Percentiles rank a stretch among this genome's conserved stretches.
phyloP scores from a whole-genome alignment of 441 rosid species.

The Biscutella laevigata region DNA sequence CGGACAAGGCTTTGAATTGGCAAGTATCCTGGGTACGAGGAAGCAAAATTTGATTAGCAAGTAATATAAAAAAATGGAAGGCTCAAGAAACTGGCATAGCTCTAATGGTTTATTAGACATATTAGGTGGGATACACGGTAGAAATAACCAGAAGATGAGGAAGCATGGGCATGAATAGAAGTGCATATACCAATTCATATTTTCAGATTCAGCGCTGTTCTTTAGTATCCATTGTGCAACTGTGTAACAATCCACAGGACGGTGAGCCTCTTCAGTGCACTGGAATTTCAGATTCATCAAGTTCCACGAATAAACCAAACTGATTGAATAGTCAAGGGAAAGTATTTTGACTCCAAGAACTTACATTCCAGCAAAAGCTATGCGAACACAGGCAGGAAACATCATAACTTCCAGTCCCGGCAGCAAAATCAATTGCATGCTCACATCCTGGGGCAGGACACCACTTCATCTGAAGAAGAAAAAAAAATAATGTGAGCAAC shows the following conservation, averaged over 20 bases:
- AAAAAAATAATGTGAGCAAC: background rate
- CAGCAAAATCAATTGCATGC: constrained; percentile 37
- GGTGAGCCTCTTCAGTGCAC: constrained; percentile 67
- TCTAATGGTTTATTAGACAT: background rate
- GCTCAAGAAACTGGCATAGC: constrained; percentile 1
- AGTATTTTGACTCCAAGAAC: constrained; percentile 24
- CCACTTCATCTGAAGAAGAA: constrained; percentile 43
- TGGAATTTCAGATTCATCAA: constrained; percentile 15
- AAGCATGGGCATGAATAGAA: background rate
- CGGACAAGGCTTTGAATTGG: constrained; percentile 75
- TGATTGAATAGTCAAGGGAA: background rate
- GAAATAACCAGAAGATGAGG: background rate
- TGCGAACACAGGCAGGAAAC: constrained; percentile 48
- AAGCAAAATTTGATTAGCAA: background rate
- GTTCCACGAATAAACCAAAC: background rate
- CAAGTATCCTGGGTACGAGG: constrained; percentile 32
- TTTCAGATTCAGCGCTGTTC: constrained; percentile 58
- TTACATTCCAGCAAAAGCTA: constrained; percentile 73
- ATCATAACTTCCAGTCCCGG: constrained; percentile 35
- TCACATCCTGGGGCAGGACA: constrained; percentile 63
- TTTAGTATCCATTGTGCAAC: constrained; percentile 55
- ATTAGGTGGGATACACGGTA: background rate
- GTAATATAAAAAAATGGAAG: background rate
- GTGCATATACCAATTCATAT: constrained; percentile 46
- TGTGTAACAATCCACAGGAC: constrained; percentile 67